phyloP scores from a whole-genome alignment of 352 stramenopile genomes.

The Elongisporangium prolatum region DNA sequence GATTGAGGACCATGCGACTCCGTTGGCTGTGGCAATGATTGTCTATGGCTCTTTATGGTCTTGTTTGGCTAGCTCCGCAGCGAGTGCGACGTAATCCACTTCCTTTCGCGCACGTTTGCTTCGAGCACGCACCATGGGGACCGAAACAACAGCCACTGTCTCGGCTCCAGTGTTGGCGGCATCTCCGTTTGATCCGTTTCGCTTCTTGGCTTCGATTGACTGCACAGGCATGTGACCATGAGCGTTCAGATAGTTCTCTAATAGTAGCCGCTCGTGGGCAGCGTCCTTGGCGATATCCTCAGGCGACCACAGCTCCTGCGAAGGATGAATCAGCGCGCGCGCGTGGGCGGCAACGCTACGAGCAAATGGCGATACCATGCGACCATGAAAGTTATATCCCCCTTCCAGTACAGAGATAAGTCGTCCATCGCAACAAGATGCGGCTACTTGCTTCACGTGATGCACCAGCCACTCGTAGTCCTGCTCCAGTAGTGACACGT shows the following conservation, averaged over 20 bases:
- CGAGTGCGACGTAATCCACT: constrained; percentile 67
- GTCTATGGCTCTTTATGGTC: constrained; percentile 3
- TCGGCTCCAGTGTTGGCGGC: neutral
- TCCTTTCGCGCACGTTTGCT: constrained; percentile 52
- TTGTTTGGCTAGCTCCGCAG: constrained; percentile 38
- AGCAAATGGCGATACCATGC: constrained; percentile 77
- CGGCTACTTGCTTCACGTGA: constrained; percentile 72
- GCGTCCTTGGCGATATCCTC: constrained; percentile 44
- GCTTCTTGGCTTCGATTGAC: constrained; percentile 29
- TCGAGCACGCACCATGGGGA: constrained; percentile 15
- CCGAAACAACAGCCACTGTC: neutral
- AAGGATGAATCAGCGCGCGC: constrained; percentile 47
- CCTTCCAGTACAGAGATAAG: constrained; percentile 84
- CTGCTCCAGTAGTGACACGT: constrained; percentile 70
- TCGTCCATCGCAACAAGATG: constrained; percentile 59
- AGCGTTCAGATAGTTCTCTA: constrained; percentile 42
- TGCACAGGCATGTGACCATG: constrained; percentile 2
- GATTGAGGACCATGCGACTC: neutral
- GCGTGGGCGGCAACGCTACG: constrained; percentile 70
- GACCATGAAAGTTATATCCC: constrained; percentile 85
- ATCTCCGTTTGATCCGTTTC: neutral
- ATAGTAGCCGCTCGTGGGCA: constrained; percentile 35
- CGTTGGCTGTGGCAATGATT: neutral
- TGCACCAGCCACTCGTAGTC: constrained; percentile 83
- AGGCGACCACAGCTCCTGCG: constrained; percentile 41